These are phyloP conservation scores for Butyriboletus appendiculatus DNA, from an alignment of 1,284 basidiomycete species.

Conservation along the genomic window DNA sequence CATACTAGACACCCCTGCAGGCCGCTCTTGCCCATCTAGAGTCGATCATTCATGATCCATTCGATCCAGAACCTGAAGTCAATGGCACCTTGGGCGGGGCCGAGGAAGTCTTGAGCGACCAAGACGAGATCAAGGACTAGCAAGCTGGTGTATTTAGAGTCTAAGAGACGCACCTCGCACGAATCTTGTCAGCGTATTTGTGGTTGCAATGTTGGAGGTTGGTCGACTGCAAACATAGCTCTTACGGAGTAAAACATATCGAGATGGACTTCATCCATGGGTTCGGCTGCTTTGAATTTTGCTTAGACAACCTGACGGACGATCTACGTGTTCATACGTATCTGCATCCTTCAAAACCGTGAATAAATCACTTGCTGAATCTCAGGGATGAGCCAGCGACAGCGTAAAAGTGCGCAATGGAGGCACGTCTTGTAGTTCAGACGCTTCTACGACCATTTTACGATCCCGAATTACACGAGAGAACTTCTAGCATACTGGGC, in stretches of 20 bases:
- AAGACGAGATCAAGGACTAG: constrained; percentile 14
- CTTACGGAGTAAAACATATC: not conserved
- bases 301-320: not conserved
- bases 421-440: not conserved
- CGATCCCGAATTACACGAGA: constrained; percentile 14
- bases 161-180: not conserved
- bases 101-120: constrained; percentile 19
- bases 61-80: constrained; percentile 11
- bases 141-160: not conserved
- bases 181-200: not conserved
- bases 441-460: not conserved
- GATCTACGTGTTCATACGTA: not conserved
- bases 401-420: not conserved
- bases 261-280: not conserved
- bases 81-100: constrained; percentile 20
- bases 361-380: not conserved
- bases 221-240: not conserved
- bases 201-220: not conserved
- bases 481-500: constrained; percentile 18
- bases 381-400: not conserved
- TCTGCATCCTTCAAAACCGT: not conserved
- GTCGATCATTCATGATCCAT: constrained; percentile 66
- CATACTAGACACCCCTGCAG: constrained; percentile 75
- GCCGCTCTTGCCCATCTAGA: constrained; percentile 76
- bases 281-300: not conserved